These are phyloP conservation scores for Volvariella volvacea DNA, from an alignment of 1,284 basidiomycete genomes.

Conservation along the genomic window DNA sequence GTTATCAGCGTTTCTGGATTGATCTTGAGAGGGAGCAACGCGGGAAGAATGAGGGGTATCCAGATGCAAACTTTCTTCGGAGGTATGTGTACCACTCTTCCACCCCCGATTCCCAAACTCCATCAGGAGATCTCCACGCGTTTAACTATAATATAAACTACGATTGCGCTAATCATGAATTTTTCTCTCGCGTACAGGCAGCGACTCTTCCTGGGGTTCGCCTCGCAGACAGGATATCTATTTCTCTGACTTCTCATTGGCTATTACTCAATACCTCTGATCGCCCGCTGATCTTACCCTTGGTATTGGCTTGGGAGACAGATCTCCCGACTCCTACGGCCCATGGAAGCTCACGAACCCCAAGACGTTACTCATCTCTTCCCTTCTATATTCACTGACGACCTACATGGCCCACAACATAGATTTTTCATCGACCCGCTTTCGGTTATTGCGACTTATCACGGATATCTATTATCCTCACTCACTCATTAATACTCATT, in stretches of 20 bases:
- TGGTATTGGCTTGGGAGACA: neutral
- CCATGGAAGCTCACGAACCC: neutral
- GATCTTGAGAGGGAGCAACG: constrained; percentile 35
- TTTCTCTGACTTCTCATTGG: constrained; percentile 62
- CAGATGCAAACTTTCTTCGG: constrained; percentile 69
- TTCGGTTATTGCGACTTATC: too few species aligned
- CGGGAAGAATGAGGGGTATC: constrained; percentile 48
- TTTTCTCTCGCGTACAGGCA: too few species aligned
- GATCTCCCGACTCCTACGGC: neutral
- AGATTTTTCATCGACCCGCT: too few species aligned
- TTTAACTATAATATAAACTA: too few species aligned
- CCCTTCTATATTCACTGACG: constrained; percentile 1
- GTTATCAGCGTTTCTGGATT: constrained; percentile 47
- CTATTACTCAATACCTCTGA: constrained; percentile 46
- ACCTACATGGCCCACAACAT: neutral
- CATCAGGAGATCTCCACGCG: too few species aligned
- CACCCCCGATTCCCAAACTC: too few species aligned
- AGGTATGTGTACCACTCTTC: constrained; percentile 31
- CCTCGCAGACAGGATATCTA: constrained; percentile 50
- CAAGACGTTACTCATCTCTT: neutral
- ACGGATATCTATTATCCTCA: too few species aligned
- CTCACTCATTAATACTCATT: too few species aligned
- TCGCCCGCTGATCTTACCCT: neutral
- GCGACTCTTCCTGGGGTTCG: constrained; percentile 33
- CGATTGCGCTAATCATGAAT: neutral